Base-by-base conservation (phyloP, 345 rosid species). In the Eucalyptus camaldulensis region DNA sequence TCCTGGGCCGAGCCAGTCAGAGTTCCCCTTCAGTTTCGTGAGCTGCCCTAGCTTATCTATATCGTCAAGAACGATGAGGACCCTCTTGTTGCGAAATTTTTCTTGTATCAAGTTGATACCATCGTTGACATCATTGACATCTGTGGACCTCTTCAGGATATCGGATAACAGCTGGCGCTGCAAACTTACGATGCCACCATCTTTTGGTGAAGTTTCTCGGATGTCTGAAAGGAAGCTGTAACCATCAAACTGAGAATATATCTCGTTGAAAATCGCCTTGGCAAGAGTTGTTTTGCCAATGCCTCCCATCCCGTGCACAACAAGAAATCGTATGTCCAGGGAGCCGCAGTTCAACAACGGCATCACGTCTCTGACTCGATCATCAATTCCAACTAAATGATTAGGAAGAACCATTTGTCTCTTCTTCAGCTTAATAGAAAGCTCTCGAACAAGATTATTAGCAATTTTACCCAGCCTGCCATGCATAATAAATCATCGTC, bases 161-260 rank as follows among this genome's bases (percentile, higher is more conserved):
- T 50, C 53, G 3, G 3, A 15, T 50, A 50, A 50, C 0, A 50
- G 53, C 3, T 15, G 3, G 0, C 1, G 1, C 3, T 50, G 53
- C 53, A 50, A 2, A 0, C 8, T 6, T 50, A 50, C 3, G 19
- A 50, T 50, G 8, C 1, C 53, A 1, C 0, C 16, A 1, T n/a
- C n/a, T n/a, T 5, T 14, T 50, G 1, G 3, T 50, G 54, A 50
- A 16, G 0, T 50, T 1, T 16, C 54, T 50, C 21, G 21, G 54
- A 50, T 1, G 21, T 51, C 2, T 51, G 54, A 51, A 7, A 51
- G 54, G 22, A 51, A 51, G 22, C 8, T 51, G 22, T 1, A 51
- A 51, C 22, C 22, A 17, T 51, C 22, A 51, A 0, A 51, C 8
- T 1, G 22, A 17, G 0, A 0, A 49, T 16, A 0, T 13, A 49